A percentile compares a stretch with the other conserved stretches of the same genome.
Evolutionary conservation across 768 basidiomycete species (phyloP).

Genomic region (Tylopilus cervinicoccineus): DNA sequence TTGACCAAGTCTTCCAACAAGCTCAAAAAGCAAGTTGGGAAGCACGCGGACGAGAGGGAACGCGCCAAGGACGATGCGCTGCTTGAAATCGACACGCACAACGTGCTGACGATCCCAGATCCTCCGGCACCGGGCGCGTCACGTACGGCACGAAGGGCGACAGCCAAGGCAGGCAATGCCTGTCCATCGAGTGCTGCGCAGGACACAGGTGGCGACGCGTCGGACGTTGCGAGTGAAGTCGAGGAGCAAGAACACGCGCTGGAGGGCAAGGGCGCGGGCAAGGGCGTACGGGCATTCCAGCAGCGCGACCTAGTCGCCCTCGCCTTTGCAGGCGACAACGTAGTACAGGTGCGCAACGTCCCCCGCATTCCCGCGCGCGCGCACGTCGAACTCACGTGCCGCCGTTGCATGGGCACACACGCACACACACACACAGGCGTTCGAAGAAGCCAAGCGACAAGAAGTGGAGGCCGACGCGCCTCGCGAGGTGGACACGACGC

Average conservation of each 20-base stretch:
- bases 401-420: conserved; percentile 2
- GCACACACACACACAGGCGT: no score
- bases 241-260: conserved; percentile 61
- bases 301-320: conserved; percentile 91
- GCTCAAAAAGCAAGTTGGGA: conserved; percentile 61
- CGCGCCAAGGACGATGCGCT: conserved; percentile 67
- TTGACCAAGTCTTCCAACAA: conserved; percentile 68
- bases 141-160: conserved; percentile 17
- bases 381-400: neutral
- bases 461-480: conserved; percentile 90
- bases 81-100: conserved; percentile 62
- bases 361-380: no score
- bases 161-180: conserved; percentile 10
- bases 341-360: conserved; percentile 74
- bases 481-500: conserved; percentile 78
- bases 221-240: conserved; percentile 60
- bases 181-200: neutral
- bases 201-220: conserved; percentile 35
- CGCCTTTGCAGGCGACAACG: conserved; percentile 97
- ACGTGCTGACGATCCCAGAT: conserved; percentile 18
- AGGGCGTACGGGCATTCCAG: conserved; percentile 64
- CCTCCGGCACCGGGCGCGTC: neutral
- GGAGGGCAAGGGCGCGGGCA: conserved; percentile 40
- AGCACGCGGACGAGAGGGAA: conserved; percentile 53
- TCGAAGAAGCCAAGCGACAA: conserved; percentile 75